Base-by-base conservation (phyloP, 257 asterid species). In the Primulina tabacum region DNA sequence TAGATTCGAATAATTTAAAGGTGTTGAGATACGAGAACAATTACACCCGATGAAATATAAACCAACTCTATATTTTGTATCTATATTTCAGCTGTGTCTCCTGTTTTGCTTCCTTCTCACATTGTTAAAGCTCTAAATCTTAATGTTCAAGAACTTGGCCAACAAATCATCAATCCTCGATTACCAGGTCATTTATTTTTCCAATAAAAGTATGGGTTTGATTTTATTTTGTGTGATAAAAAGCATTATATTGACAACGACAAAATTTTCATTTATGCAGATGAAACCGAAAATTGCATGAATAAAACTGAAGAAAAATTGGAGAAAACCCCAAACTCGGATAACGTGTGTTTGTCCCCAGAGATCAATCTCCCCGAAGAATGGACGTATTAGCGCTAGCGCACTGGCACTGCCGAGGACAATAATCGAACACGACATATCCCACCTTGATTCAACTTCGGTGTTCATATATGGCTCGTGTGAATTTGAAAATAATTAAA, bases 281-380 rank as follows among this genome's bases (percentile, higher is more conserved):
- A 75, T n/a, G 26, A 62, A 69, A 18, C 57, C 16, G 67, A 60
- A 69, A 78, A 71, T 53, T 62, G 9, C 4, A 34, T 7, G 43
- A 72, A 73, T 33, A 73, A 62, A 16, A 65, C 8, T 17, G 82
- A 70, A 11, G 71, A 80, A 61, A 70, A 68, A 2, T 3, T 20
- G 77, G 82, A 61, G 68, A 71, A 70, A 16, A 40, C 61, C n/a
- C 65, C 70, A 47, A 55, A 62, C 16, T 79, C 53, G 4, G 75
- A 69, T 10, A 56, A 65, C n/a, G 33, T 71, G 7, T 62, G 75
- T 26, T 35, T 69, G 50, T 82, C 89, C 3, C 86, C 81, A 0
- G 89, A 82, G 28, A 80, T 85, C 33, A 73, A 79, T 68, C 86
- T 89, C 14, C 94, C 94, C 0, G 75, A 87, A 69, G 96, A 89